Conservation (phyloP, 2,329 filamentous ascomycete genomes). For the Rhinocladiella mackenziei region DNA sequence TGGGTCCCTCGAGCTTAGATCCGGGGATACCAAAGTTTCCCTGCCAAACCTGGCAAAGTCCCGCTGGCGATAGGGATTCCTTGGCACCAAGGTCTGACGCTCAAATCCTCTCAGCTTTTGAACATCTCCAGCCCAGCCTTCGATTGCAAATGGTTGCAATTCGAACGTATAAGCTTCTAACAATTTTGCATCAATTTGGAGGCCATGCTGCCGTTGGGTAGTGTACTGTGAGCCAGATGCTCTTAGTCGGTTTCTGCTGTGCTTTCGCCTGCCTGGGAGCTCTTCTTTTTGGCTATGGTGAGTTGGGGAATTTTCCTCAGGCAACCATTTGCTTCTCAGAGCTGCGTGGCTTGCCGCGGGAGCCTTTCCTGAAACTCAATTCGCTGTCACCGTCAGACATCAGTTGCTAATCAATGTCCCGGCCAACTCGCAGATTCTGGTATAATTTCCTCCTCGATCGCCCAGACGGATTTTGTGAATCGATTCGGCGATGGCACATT, state of each 20-base stretch:
- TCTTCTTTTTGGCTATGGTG: constrained; percentile 47
- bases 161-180: no score
- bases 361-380: neutral
- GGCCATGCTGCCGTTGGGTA: neutral
- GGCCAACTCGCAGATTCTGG: constrained; percentile 33
- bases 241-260: constrained; percentile 37
- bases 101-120: no score
- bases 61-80: no score
- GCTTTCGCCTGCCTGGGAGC: constrained; percentile 46
- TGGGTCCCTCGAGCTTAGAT: no score
- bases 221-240: constrained; percentile 5
- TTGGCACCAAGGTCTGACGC: no score
- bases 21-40: no score
- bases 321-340: neutral
- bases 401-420: neutral
- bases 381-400: no score
- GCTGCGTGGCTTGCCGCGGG: neutral
- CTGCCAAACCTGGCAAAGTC: no score
- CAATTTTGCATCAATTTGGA: neutral
- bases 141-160: no score
- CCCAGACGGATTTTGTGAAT: constrained; percentile 34
- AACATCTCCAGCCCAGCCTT: no score
- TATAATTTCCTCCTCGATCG: constrained; percentile 38
- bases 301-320: neutral
- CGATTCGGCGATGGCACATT: constrained; percentile 32